Percentiles rank a stretch among this genome's conserved stretches.
phyloP scores from a whole-genome alignment of 2,329 filamentous ascomycete species.

The Orbilia oligospora region DNA sequence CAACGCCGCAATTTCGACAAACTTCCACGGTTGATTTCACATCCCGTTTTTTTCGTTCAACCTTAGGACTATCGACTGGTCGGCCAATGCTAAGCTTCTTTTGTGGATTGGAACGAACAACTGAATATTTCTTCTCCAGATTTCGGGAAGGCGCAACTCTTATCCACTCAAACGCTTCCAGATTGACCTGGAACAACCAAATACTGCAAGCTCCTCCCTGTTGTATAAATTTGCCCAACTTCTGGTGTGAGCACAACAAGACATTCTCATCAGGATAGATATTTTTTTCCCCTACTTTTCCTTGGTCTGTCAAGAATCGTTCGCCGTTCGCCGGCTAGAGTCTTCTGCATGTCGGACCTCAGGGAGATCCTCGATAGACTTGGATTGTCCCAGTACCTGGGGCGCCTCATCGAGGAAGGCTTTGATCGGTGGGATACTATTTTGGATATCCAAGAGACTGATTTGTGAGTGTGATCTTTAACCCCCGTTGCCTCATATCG shows the following conservation, averaged over 20 bases:
- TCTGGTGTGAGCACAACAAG: conserved; percentile 43
- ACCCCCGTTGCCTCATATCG: conserved; percentile 20
- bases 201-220: conserved; percentile 59
- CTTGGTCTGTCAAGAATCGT: conserved; percentile 24
- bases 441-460: conserved; percentile 85
- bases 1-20: conserved; percentile 50
- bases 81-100: conserved; percentile 47
- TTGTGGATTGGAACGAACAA: conserved; percentile 48
- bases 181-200: conserved; percentile 48
- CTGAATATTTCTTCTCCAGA: conserved; percentile 34
- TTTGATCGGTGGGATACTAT: conserved; percentile 90
- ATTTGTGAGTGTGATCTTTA: conserved; percentile 74
- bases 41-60: conserved; percentile 19
- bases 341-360: conserved; percentile 75
- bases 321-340: conserved; percentile 34
- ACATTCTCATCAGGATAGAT: conserved; percentile 37
- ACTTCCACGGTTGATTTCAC: conserved; percentile 40
- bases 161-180: conserved; percentile 47
- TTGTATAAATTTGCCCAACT: conserved; percentile 60
- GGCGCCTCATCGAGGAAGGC: conserved; percentile 80
- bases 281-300: conserved; percentile 1
- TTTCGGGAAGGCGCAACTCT: conserved; percentile 61
- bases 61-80: conserved; percentile 41
- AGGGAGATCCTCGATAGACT: conserved; percentile 79
- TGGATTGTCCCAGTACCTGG: conserved; percentile 83